Conservation (phyloP, 2,329 filamentous ascomycete genomes). For the Pestalotiopsis sp. region DNA sequence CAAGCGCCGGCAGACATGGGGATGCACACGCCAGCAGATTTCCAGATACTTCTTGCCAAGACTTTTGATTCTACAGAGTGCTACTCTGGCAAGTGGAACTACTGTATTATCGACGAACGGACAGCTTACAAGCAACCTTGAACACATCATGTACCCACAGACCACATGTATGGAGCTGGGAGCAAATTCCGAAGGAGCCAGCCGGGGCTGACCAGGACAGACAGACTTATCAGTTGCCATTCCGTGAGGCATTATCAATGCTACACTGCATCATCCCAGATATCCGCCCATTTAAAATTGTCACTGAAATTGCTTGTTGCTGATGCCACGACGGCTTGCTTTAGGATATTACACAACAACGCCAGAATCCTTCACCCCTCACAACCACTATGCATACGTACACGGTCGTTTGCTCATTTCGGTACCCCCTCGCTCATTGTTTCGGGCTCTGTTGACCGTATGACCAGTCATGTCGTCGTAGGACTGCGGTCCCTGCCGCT, state of each 20-base stretch:
- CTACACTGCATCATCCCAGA: background rate
- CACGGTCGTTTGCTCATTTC: background rate
- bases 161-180: background rate
- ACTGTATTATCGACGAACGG: background rate
- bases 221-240: background rate
- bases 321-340: background rate
- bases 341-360: background rate
- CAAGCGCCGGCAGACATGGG: background rate
- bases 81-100: background rate
- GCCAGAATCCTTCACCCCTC: background rate
- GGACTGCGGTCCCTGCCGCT: background rate
- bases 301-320: background rate
- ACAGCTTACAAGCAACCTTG: background rate
- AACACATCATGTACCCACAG: background rate
- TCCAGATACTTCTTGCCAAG: background rate
- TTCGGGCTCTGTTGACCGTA: background rate
- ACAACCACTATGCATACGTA: background rate
- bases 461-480: background rate
- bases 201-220: background rate
- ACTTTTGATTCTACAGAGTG: background rate
- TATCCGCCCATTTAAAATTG: constrained; percentile 4
- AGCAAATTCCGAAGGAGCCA: background rate
- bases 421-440: background rate
- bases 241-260: background rate
- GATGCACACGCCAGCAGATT: background rate